Conservation (phyloP, 176 grass and related monocot species). For the Cocos nucifera region DNA sequence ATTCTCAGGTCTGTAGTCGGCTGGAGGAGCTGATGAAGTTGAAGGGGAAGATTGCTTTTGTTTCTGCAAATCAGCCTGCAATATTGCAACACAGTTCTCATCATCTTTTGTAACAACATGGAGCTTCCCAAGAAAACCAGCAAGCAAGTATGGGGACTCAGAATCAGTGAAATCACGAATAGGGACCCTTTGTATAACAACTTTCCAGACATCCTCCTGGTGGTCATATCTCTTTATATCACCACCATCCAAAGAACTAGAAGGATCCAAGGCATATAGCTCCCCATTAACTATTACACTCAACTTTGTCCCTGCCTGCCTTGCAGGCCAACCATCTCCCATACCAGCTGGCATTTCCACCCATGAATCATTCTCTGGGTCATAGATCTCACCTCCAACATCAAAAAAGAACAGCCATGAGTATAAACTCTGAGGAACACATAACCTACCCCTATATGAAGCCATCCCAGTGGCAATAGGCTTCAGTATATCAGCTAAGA, state of each 20-base stretch:
- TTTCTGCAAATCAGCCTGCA: no score
- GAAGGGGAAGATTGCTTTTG: no score
- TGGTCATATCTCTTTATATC: constrained; percentile 73
- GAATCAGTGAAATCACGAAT: not conserved
- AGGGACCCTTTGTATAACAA: constrained; percentile 34
- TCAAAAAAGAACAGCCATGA: constrained; percentile 75
- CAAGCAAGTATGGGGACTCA: no score
- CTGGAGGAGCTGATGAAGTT: not conserved
- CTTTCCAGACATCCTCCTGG: constrained; percentile 65
- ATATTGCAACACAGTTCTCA: no score
- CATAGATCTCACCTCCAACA: constrained; percentile 64
- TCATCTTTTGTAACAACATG: no score
- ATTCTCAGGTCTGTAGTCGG: constrained; percentile 17
- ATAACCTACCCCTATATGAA: constrained; percentile 52
- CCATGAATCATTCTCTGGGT: constrained; percentile 53
- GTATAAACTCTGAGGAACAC: constrained; percentile 76
- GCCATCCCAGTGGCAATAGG: constrained; percentile 55
- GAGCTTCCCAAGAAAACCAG: no score
- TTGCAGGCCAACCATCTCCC: constrained; percentile 75
- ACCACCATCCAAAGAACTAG: constrained; percentile 32
- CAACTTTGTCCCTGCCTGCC: constrained; percentile 59
- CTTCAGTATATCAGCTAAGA: constrained; percentile 59
- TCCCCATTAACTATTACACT: constrained; percentile 46
- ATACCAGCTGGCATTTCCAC: constrained; percentile 62
- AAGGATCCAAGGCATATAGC: constrained; percentile 65